These are phyloP conservation scores for Penicillium antarcticum DNA, from an alignment of 495 filamentous ascomycete genomes.

Conservation along the genomic window DNA sequence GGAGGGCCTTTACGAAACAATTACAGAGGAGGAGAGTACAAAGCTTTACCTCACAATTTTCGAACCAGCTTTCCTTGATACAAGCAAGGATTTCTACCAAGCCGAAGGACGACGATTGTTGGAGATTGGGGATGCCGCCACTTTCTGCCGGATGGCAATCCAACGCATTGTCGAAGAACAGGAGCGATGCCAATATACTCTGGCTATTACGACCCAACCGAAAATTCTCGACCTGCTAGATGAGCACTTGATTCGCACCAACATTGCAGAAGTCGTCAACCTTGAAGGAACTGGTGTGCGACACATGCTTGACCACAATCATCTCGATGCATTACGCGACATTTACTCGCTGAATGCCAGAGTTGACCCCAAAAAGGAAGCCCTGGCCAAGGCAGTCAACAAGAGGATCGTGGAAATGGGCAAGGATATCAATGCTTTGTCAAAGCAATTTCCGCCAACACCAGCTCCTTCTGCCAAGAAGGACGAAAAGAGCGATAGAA, in stretches of 20 bases:
- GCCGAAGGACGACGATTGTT: slow-evolving; percentile 70
- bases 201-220: slow-evolving; percentile 62
- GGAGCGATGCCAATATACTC: slow-evolving; percentile 73
- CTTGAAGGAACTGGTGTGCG: slow-evolving; percentile 81
- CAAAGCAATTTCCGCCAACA: slow-evolving; percentile 31
- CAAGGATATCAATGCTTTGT: slow-evolving; percentile 70
- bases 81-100: slow-evolving; percentile 71
- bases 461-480: slow-evolving; percentile 23
- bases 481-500: slow-evolving; percentile 32
- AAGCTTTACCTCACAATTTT: slow-evolving; percentile 85
- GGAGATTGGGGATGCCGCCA: slow-evolving; percentile 72
- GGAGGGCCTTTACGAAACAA: slow-evolving; percentile 80
- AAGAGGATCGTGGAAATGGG: slow-evolving; percentile 77
- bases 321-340: slow-evolving; percentile 67
- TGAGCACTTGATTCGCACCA: slow-evolving; percentile 68
- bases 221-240: slow-evolving; percentile 82
- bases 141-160: slow-evolving; percentile 76
- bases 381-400: slow-evolving; percentile 67
- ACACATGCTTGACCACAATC: slow-evolving; percentile 89
- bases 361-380: slow-evolving; percentile 71
- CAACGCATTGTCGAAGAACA: slow-evolving; percentile 75
- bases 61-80: slow-evolving; percentile 70
- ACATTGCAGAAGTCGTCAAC: slow-evolving; percentile 76
- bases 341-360: slow-evolving; percentile 74
- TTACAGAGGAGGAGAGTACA: slow-evolving; percentile 62